Evolutionary conservation across 352 stramenopile genomes (phyloP), one percentile per base, ranked within the genome.

Genomic region (Phytophthora syringae): DNA sequence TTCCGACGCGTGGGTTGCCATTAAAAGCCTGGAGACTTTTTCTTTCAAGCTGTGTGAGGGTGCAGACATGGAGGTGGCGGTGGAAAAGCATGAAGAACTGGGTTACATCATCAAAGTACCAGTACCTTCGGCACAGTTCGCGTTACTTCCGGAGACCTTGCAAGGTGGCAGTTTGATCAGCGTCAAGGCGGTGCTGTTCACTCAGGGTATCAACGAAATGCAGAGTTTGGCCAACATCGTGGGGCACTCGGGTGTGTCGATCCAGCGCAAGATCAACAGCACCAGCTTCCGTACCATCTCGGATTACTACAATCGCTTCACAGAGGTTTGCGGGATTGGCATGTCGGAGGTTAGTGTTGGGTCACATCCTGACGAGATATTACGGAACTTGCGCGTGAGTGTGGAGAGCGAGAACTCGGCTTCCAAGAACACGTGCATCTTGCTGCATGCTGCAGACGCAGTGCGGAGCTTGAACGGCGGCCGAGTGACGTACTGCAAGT

Each of bases 401-500:
- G 82, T 92, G 7, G 84, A 92, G 52, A 75, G 68, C 22, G 86
- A 94, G 60, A 93, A 89, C 63, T 87, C 86, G 42, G 70, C 82
- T 16, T 81, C 80, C 10, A 97, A 97, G 64, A 94, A 96, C 70
- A 92, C 86, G n/a, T 84, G 78, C 52, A 95, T 97, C 42, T 71
- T 97, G 15, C 64, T 95, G 37, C 82, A 94, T 52, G 87, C 90
- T 1, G 84, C 72, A 2, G 89, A 97, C 51, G 82, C 89, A 6
- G 91, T 97, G 25, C 92, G 97, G 16, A 93, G 88, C 61, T 66
- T 99, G 20, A 92, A 97, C 48, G 96, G 95, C 30, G 95, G 94
- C 0, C 86, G 93, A 30, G 80, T 98, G 25, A 98, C 97, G 0
- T 99, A 98, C 82, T 99, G 97, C 84, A 99, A 99, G 65, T 97